Base-by-base conservation (phyloP, 2,329 filamentous ascomycete genomes). In the Epicoccum sorghinum region DNA sequence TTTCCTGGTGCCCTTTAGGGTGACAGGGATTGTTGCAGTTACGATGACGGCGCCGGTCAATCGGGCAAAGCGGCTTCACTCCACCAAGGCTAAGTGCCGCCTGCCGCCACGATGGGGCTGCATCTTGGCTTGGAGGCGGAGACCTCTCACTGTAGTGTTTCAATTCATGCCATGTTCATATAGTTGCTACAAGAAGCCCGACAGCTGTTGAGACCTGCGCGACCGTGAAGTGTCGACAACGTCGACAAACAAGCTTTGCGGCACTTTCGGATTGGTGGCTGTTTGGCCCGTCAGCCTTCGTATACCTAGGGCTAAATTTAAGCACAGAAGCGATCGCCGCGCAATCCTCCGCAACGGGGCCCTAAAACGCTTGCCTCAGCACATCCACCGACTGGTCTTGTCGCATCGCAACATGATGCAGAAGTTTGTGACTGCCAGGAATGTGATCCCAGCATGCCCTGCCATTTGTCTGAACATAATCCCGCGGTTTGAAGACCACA, bases 11-110 rank as follows among this genome's bases (percentile, higher is more conserved):
- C 30, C 39, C 36, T 55, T 38, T 55, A 46, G 46, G 32, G 7
- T 33, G 56, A 52, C 55, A 52, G 50, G 55, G 52, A 45, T 51
- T 39, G 41, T 40, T 49, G 52, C 47, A 41, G 40, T 36, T 46
- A 47, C 37, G 43, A 49, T 53, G 42, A 58, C 37, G 45, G 32
- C 43, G 35, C 43, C 18, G 10, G 40, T 41, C 32, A 39, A 54
- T 46, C 13, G 23, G 52, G 53, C 29, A 52, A 55, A 38, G 59
- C 55, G 58, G 39, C 55, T 29, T 29, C 59, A 56, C 51, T 32
- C 52, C 33, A 47, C 14, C 43, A 52, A 39, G 48, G 50, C 54
- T 45, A 47, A 51, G 44, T 42, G 49, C 51, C 47, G 47, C 45
- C 37, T 36, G 46, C 46, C 52, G 42, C 32, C 46, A 37, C 37